phyloP scores from a whole-genome alignment of 2,329 filamentous ascomycete genomes.

The Parastagonospora avenae region DNA sequence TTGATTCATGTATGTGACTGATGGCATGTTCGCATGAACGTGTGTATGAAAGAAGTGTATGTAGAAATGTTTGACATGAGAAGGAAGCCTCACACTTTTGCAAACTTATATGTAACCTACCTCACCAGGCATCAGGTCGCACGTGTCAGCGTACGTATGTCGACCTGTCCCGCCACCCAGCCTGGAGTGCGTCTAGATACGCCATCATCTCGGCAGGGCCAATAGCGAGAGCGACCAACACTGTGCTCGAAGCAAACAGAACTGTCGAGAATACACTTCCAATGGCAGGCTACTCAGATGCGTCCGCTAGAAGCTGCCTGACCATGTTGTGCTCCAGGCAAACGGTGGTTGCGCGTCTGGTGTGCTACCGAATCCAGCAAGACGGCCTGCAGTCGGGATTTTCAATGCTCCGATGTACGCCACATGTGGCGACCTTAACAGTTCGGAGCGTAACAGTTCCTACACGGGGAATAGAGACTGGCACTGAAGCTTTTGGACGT shows the following conservation, averaged over 20 bases:
- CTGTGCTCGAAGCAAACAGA: conserved; percentile 20
- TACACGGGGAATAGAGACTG: too few species aligned
- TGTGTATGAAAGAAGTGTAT: conserved; percentile 8
- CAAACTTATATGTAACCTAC: conserved; percentile 30
- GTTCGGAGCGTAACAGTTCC: background rate
- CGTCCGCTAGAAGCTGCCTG: conserved; percentile 19
- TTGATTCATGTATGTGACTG: conserved; percentile 59
- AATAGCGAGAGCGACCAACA: conserved; percentile 18
- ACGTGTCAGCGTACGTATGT: conserved; percentile 38
- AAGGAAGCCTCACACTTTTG: conserved; percentile 14
- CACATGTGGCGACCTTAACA: conserved; percentile 13
- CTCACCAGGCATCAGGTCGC: conserved; percentile 33
- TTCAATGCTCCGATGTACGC: conserved; percentile 29
- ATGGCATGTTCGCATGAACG: conserved; percentile 51
- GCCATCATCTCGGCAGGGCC: conserved; percentile 12
- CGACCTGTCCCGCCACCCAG: conserved; percentile 31
- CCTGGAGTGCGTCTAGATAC: conserved; percentile 5
- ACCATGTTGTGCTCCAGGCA: conserved; percentile 23
- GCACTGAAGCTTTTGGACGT: too few species aligned
- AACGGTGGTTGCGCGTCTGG: conserved; percentile 32
- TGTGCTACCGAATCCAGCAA: conserved; percentile 11
- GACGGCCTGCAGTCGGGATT: conserved; percentile 17
- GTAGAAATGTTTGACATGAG: conserved; percentile 8
- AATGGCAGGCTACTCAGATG: conserved; percentile 21
- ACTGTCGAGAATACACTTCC: conserved; percentile 27